Conservation (phyloP, 2,329 filamentous ascomycete species). For the Exophiala sideris region DNA sequence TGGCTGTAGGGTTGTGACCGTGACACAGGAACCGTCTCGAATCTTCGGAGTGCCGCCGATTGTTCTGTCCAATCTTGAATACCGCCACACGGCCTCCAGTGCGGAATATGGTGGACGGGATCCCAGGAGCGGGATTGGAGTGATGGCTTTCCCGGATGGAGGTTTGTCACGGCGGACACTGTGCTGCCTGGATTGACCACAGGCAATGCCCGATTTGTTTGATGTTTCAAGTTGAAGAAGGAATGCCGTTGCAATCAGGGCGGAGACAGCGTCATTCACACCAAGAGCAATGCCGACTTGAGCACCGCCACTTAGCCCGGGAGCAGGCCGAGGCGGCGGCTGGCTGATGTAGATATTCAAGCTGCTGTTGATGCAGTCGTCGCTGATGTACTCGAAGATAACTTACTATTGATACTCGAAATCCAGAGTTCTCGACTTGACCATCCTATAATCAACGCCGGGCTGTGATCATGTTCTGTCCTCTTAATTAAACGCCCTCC, state of each 20-base stretch:
- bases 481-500: background rate
- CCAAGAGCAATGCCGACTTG: conserved; percentile 19
- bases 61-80: conserved; percentile 5
- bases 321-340: background rate
- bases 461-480: background rate
- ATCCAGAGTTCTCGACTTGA: background rate
- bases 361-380: conserved; percentile 1
- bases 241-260: conserved; percentile 5
- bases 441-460: background rate
- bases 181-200: conserved; percentile 7
- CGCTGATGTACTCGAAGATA: background rate
- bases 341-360: background rate
- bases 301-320: conserved; percentile 9
- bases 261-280: conserved; percentile 9
- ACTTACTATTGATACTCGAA: background rate
- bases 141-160: background rate
- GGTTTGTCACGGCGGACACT: conserved; percentile 1
- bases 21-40: conserved; percentile 23
- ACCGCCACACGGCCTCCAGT: background rate
- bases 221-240: conserved; percentile 4
- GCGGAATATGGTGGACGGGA: background rate
- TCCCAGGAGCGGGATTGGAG: background rate
- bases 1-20: background rate
- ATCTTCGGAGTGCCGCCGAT: conserved; percentile 20
- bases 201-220: conserved; percentile 1